These are phyloP conservation scores for Lumnitzera littorea DNA, from an alignment of 345 rosid species.

Conservation along the genomic window DNA sequence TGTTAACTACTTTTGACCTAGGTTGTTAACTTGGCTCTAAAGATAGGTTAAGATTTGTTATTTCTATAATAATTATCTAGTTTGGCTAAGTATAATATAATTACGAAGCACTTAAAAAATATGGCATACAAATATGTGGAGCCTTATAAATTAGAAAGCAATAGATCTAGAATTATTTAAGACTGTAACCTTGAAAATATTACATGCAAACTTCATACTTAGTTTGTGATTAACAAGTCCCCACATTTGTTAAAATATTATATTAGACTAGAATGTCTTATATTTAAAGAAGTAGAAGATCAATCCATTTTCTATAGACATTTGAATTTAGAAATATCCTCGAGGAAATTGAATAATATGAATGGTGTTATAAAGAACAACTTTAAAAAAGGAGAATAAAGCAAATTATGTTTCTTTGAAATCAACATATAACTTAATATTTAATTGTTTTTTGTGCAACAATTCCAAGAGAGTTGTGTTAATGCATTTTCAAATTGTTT, in stretches of 20 bases:
- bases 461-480: slow-evolving; percentile 44
- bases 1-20: no score
- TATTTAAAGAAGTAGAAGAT: slow-evolving; percentile 26
- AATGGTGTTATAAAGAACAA: slow-evolving; percentile 27
- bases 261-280: slow-evolving; percentile 42
- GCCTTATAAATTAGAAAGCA: slow-evolving; percentile 42
- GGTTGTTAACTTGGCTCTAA: no score
- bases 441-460: slow-evolving; percentile 37
- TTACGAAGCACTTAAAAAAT: slow-evolving; percentile 18
- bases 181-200: slow-evolving; percentile 28
- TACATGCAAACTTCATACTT: slow-evolving; percentile 29
- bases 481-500: slow-evolving; percentile 34
- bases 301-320: slow-evolving; percentile 21
- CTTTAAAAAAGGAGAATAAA: slow-evolving; percentile 29
- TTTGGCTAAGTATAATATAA: slow-evolving; percentile 24
- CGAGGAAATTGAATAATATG: slow-evolving; percentile 42
- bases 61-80: slow-evolving; percentile 31
- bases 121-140: slow-evolving; percentile 17
- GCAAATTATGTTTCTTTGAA: slow-evolving; percentile 40
- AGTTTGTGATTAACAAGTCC: slow-evolving; percentile 37
- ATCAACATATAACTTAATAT: slow-evolving; percentile 21
- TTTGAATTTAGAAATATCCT: slow-evolving; percentile 24
- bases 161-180: slow-evolving; percentile 39
- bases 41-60: no score
- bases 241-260: slow-evolving; percentile 32